These are phyloP conservation scores for Nasturtium officinale DNA, from an alignment of 345 rosid genomes.

Conservation along the genomic window DNA sequence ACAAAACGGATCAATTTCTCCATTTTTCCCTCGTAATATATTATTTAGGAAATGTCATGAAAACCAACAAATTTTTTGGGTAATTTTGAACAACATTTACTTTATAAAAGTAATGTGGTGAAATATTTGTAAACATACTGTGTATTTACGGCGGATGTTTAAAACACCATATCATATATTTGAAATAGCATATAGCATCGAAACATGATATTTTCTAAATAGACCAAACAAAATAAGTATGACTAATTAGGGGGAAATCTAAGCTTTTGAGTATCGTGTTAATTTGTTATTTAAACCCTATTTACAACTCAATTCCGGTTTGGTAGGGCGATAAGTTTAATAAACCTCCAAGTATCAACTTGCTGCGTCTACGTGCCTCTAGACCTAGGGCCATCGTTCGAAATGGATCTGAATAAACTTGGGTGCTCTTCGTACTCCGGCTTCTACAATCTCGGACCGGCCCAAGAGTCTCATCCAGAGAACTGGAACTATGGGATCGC, in stretches of 20 bases:
- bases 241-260: neutral
- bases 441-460: constrained; percentile 71
- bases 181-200: neutral
- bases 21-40: neutral
- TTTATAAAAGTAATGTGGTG: neutral
- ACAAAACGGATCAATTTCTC: neutral
- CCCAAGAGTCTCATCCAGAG: constrained; percentile 74
- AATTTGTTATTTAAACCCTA: too few relatives aligned
- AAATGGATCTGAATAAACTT: constrained; percentile 71
- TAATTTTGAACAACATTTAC: neutral
- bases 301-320: too few relatives aligned
- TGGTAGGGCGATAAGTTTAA: constrained; percentile 61
- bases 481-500: constrained; percentile 89
- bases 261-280: too few relatives aligned
- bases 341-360: constrained; percentile 71
- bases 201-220: neutral
- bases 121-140: neutral
- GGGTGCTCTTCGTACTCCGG: constrained; percentile 73
- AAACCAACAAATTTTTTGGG: neutral
- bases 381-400: constrained; percentile 85
- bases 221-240: neutral
- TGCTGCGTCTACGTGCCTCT: constrained; percentile 91
- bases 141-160: neutral
- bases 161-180: neutral
- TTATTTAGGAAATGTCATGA: constrained; percentile 9